These are phyloP conservation scores for Canariomyces notabilis DNA, from an alignment of 2,329 filamentous ascomycete species.

Conservation along the genomic window DNA sequence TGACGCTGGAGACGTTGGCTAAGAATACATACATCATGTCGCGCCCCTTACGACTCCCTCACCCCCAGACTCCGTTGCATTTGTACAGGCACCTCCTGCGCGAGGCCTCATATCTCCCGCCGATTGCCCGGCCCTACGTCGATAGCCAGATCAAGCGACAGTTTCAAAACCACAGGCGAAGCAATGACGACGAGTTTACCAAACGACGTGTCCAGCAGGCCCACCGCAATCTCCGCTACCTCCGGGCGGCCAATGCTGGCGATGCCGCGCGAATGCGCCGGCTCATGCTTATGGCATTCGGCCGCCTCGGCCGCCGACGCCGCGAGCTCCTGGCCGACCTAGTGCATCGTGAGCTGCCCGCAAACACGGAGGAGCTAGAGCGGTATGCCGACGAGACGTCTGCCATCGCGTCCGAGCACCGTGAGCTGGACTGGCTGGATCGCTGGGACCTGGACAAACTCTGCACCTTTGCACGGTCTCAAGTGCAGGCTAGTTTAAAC, in stretches of 20 bases:
- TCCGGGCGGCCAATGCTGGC: conserved; percentile 52
- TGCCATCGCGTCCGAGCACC: conserved; percentile 3
- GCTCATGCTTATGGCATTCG: conserved; percentile 48
- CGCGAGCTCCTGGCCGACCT: conserved; percentile 43
- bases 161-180: conserved; percentile 41
- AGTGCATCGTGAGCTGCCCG: conserved; percentile 33
- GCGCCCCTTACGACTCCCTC: conserved; percentile 31
- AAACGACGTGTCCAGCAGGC: conserved; percentile 37
- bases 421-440: conserved; percentile 39
- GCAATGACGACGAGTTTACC: conserved; percentile 20
- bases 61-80: conserved; percentile 32
- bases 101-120: conserved; percentile 56
- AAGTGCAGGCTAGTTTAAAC: conserved; percentile 32
- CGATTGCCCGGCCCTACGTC: conserved; percentile 42
- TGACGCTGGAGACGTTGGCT: background rate
- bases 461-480: conserved; percentile 36
- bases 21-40: conserved; percentile 26
- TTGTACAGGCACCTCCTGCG: conserved; percentile 57
- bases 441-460: conserved; percentile 47
- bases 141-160: conserved; percentile 38
- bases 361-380: conserved; percentile 39
- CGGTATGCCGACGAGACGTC: conserved; percentile 22
- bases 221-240: conserved; percentile 38
- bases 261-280: conserved; percentile 41
- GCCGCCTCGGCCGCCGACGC: conserved; percentile 47